Evolutionary conservation across 1,284 basidiomycete species (phyloP).

Genomic region (Baeospora myosura): DNA sequence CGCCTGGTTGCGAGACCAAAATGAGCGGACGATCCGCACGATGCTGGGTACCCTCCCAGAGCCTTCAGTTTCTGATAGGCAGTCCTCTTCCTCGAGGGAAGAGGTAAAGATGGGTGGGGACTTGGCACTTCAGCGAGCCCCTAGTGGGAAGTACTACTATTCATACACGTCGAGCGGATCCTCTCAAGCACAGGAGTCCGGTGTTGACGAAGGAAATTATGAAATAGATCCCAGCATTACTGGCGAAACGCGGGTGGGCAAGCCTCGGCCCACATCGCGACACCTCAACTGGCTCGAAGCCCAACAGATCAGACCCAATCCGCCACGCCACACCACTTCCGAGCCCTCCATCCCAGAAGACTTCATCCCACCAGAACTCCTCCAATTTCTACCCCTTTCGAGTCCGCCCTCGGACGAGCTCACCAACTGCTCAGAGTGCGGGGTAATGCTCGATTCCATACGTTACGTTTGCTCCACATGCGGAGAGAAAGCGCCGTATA

Average conservation of each 20-base stretch:
- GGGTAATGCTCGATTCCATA: slow-evolving; percentile 63
- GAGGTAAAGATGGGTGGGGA: slow-evolving; percentile 41
- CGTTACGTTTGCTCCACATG: slow-evolving; percentile 84
- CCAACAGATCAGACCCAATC: slow-evolving; percentile 29
- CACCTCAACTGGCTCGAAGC: slow-evolving; percentile 53
- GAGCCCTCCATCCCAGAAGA: slow-evolving; percentile 16
- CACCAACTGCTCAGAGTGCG: slow-evolving; percentile 78
- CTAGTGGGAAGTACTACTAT: slow-evolving; percentile 68
- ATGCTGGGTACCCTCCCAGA: slow-evolving; percentile 55
- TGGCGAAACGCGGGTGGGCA: slow-evolving; percentile 15
- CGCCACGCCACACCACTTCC: slow-evolving; percentile 13
- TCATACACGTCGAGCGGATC: slow-evolving; percentile 51
- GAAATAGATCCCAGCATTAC: slow-evolving; percentile 22
- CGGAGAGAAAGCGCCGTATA: slow-evolving; percentile 58
- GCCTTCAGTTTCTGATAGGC: slow-evolving; percentile 49
- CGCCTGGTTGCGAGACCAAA: slow-evolving; percentile 81
- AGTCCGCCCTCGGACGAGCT: slow-evolving; percentile 58
- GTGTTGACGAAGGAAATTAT: slow-evolving; percentile 39
- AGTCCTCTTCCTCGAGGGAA: slow-evolving; percentile 34
- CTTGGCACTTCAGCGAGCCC: slow-evolving; percentile 58
- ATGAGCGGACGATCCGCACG: slow-evolving; percentile 49
- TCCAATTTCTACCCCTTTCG: slow-evolving; percentile 40
- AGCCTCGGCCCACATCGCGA: slow-evolving; percentile 51
- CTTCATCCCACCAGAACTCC: slow-evolving; percentile 34
- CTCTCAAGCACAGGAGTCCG: slow-evolving; percentile 45